Evolutionary conservation across 495 filamentous ascomycete species (phyloP).

Genomic region (Rostrohypoxylon terebratum): DNA sequence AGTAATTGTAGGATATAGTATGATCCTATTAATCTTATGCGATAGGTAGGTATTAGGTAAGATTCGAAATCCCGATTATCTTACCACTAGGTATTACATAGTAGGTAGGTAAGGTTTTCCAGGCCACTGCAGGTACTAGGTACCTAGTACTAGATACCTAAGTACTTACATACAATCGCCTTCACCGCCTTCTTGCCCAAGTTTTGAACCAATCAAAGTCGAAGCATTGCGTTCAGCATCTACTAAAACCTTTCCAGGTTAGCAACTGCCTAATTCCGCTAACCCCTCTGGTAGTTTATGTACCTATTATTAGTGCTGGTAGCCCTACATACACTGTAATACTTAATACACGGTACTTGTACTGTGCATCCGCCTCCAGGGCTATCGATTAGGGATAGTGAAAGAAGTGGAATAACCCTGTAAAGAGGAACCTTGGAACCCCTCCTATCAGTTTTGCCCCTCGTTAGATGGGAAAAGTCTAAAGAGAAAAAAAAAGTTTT

Average conservation of each 20-base stretch:
- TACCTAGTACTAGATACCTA: not conserved
- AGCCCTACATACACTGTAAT: not conserved
- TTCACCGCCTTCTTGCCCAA: constrained; percentile 31
- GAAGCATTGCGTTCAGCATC: no score
- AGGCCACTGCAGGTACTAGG: no score
- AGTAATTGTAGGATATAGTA: no score
- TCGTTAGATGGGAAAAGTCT: constrained; percentile 15
- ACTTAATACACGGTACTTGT: constrained; percentile 9
- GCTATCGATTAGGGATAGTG: not conserved
- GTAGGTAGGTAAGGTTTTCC: no score
- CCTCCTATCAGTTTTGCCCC: constrained; percentile 38
- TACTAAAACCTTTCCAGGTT: no score
- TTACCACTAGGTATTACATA: no score
- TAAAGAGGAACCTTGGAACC: no score
- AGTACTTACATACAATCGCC: not conserved
- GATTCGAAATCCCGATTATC: no score
- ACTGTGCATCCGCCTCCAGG: not conserved
- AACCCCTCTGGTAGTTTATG: no score
- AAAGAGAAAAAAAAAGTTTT: constrained; percentile 36
- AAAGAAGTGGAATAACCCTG: constrained; percentile 32
- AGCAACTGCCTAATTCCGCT: no score
- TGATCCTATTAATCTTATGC: no score
- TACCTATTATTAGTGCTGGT: not conserved
- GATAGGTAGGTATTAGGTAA: no score
- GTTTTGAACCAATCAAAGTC: constrained; percentile 8